Conservation (phyloP, 495 filamentous ascomycete genomes). For the Hypomontagnella monticulosa region DNA sequence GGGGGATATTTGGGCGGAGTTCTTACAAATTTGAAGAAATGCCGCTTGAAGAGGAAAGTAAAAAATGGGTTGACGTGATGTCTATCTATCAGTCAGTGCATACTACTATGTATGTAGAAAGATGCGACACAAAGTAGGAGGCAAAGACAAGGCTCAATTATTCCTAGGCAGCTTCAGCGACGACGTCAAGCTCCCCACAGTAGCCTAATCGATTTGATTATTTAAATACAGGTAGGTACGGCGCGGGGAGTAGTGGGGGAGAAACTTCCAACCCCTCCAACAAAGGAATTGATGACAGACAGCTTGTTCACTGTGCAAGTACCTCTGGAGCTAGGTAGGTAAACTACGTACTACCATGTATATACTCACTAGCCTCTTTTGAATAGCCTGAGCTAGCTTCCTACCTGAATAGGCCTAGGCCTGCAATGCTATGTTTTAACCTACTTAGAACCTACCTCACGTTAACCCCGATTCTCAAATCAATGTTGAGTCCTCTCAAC, state of each 20-base stretch:
- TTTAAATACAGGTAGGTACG: not conserved
- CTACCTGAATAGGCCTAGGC: slow-evolving; percentile 23
- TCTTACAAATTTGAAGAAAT: too few relatives aligned
- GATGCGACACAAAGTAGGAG: not conserved
- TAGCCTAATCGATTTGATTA: slow-evolving; percentile 15
- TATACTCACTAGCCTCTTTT: not conserved
- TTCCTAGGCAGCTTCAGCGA: slow-evolving; percentile 43
- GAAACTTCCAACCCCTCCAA: not conserved
- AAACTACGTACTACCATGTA: not conserved
- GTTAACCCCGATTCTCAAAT: slow-evolving; percentile 9
- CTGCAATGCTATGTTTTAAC: not conserved
- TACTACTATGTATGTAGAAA: too few relatives aligned
- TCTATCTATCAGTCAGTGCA: too few relatives aligned
- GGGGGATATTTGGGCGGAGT: too few relatives aligned
- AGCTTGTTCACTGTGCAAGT: too few relatives aligned
- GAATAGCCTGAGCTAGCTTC: not conserved
- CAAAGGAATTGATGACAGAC: too few relatives aligned
- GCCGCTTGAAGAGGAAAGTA: too few relatives aligned
- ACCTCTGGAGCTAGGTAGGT: too few relatives aligned
- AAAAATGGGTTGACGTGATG: not conserved
- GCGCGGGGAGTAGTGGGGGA: slow-evolving; percentile 15
- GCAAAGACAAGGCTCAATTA: not conserved
- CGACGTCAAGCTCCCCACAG: slow-evolving; percentile 46
- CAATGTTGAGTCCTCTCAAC: slow-evolving; percentile 30
- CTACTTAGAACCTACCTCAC: not conserved